Base-by-base conservation (phyloP, 176 grass and related monocot genomes). In the Ensete ventricosum region DNA sequence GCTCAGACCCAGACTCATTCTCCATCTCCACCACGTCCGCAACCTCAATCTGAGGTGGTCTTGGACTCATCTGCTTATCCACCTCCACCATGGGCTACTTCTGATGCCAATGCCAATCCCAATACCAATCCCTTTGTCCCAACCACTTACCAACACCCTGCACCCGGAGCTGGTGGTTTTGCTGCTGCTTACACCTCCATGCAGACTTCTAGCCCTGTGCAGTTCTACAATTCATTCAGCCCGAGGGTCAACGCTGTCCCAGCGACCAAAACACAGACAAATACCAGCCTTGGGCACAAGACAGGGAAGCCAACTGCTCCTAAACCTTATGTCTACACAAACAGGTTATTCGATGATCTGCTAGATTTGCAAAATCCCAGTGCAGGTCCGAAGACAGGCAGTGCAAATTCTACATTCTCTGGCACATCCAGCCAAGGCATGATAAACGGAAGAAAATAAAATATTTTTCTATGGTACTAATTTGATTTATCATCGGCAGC, bases 261-360 rank as follows among this genome's bases (percentile, higher is more conserved):
- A 16, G 16, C 13, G 26, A 55, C 67, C 8, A 59, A 86, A 25
- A 67, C 88, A 9, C 76, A 73, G 49, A 71, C 67, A 62, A 87
- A 79, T 62, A 14, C 9, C 59, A 84, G 49, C 71, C 25, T 69
- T 8, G 82, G 71, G 71, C 84, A 91, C 34, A 43, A 43, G 50
- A 72, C 75, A 7, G 64, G 65, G 62, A 78, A 80, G 68, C 62
- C 82, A 25, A 73, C 80, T 59, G 43, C 84, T 77, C 82, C 67
- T 54, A 82, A 76, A 24, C 88, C 92, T 20, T 96, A 96, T 78
- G 66, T 91, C 76, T 83, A 82, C 72, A 83, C 92, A 11, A 96
- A 85, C 55, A 96, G 81, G 11, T 87, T 89, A 13, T 96, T 96
- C 9, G 82, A 90, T 49, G 86, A 96, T 52, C 76, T 96, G 29